These are phyloP conservation scores for Flagelloscypha sp. DNA, from an alignment of 768 basidiomycete genomes.

Conservation along the genomic window DNA sequence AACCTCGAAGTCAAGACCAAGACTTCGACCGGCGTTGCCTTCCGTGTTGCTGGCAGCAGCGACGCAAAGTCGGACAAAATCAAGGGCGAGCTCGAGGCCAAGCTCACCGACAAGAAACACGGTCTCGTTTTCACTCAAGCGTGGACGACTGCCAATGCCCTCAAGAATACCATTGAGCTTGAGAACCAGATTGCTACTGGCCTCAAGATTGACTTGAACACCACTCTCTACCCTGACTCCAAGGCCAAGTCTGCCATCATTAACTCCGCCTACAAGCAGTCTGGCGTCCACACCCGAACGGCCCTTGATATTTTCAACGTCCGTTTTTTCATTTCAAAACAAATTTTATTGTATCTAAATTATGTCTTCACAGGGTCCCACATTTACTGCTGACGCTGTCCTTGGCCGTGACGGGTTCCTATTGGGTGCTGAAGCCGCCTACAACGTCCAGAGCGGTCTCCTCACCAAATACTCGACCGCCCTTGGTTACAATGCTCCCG, in stretches of 20 bases:
- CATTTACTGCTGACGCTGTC: constrained; percentile 93
- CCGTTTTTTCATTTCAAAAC: constrained; percentile 15
- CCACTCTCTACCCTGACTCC: constrained; percentile 81
- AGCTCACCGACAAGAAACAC: constrained; percentile 85
- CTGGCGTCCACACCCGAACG: constrained; percentile 87
- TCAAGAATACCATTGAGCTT: constrained; percentile 87
- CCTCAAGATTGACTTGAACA: constrained; percentile 87
- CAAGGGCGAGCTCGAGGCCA: constrained; percentile 89
- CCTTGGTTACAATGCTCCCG: constrained; percentile 90
- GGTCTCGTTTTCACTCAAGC: constrained; percentile 91
- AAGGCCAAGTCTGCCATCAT: constrained; percentile 77
- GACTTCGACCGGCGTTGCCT: constrained; percentile 82
- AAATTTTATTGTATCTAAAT: constrained; percentile 6
- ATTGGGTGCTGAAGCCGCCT: constrained; percentile 89
- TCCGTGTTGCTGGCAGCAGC: constrained; percentile 85
- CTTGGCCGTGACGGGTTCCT: constrained; percentile 97
- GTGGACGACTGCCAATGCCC: constrained; percentile 92
- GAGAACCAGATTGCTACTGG: constrained; percentile 97
- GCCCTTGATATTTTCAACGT: constrained; percentile 93
- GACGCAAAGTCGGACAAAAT: constrained; percentile 71
- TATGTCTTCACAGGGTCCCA: constrained; percentile 64
- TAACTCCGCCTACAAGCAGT: constrained; percentile 89
- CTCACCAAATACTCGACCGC: constrained; percentile 90
- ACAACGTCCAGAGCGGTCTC: constrained; percentile 92
- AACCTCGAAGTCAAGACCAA: constrained; percentile 82